A percentile compares a stretch with the other conserved stretches of the same genome.
These are phyloP conservation scores for Penicillium angulare DNA, from an alignment of 495 filamentous ascomycete genomes.

Conservation along the genomic window DNA sequence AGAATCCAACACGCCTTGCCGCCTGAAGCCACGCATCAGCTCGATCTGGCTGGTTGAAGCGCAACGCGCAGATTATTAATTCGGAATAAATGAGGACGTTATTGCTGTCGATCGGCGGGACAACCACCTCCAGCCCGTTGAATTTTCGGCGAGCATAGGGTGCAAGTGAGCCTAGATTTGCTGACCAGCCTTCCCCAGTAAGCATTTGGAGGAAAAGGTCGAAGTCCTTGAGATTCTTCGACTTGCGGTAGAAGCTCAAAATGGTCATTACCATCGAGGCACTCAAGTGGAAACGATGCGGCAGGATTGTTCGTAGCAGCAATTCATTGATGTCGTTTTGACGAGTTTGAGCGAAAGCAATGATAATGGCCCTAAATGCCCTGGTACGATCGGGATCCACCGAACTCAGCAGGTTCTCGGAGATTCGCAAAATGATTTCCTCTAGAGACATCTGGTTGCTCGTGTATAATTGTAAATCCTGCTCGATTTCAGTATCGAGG, in stretches of 20 bases:
- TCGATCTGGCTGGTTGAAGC: conserved; percentile 44
- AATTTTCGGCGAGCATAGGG: conserved; percentile 15
- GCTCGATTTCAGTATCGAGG: conserved; percentile 31
- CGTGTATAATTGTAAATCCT: conserved; percentile 31
- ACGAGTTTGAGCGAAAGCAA: conserved; percentile 37
- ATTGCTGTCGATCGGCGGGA: conserved; percentile 34
- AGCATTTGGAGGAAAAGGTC: conserved; percentile 45
- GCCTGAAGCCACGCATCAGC: conserved; percentile 44
- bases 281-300: conserved; percentile 37
- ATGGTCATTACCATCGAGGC: conserved; percentile 38
- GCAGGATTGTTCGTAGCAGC: conserved; percentile 38
- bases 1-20: conserved; percentile 36
- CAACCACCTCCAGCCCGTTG: conserved; percentile 35
- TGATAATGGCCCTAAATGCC: conserved; percentile 33
- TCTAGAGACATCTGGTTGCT: conserved; percentile 34
- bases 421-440: conserved; percentile 36
- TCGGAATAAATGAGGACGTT: conserved; percentile 36
- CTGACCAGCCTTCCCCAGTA: conserved; percentile 34
- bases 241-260: conserved; percentile 38
- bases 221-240: conserved; percentile 43
- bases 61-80: conserved; percentile 36
- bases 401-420: conserved; percentile 34
- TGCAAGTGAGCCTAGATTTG: conserved; percentile 33
- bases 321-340: conserved; percentile 44
- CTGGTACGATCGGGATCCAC: conserved; percentile 37